These are phyloP conservation scores for Ceratocystis cacaofunesta DNA, from an alignment of 2,329 filamentous ascomycete species.

Conservation along the genomic window DNA sequence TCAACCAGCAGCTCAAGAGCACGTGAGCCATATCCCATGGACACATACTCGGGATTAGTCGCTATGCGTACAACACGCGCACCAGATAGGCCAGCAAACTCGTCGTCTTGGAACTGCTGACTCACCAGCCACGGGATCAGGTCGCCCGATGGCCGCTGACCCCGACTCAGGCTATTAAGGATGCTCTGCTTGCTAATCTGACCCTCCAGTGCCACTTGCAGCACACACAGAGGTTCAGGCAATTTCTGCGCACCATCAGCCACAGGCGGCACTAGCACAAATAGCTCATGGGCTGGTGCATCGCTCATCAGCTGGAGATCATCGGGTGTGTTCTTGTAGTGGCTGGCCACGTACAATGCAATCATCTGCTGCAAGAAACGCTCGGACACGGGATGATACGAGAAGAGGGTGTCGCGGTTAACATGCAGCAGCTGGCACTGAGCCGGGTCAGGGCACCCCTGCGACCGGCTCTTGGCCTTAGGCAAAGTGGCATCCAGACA, in stretches of 20 bases:
- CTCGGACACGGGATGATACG: constrained; percentile 91
- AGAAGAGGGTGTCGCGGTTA: constrained; percentile 94
- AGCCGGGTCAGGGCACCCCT: constrained; percentile 76
- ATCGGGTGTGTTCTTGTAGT: constrained; percentile 97
- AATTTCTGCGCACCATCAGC: constrained; percentile 61
- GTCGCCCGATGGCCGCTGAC: constrained; percentile 78
- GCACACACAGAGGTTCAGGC: constrained; percentile 84
- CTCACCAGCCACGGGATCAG: constrained; percentile 95
- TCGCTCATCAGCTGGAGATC: constrained; percentile 98
- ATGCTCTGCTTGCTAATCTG: constrained; percentile 90
- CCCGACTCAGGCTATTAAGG: constrained; percentile 73
- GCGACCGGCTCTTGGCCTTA: constrained; percentile 52
- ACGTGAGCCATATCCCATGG: constrained; percentile 85
- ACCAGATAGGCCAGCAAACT: constrained; percentile 85
- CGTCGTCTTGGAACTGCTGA: constrained; percentile 95
- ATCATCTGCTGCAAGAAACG: constrained; percentile 98
- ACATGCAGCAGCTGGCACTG: constrained; percentile 86
- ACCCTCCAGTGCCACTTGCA: constrained; percentile 88
- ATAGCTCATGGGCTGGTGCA: constrained; percentile 89
- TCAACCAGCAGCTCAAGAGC: constrained; percentile 76
- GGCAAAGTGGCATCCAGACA: constrained; percentile 88
- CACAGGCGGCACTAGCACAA: constrained; percentile 79
- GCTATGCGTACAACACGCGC: constrained; percentile 88
- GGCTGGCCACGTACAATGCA: constrained; percentile 86
- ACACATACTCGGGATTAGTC: constrained; percentile 83